Conservation (phyloP, 1,139 yeast genomes). For the Pichia kudriavzevii region DNA sequence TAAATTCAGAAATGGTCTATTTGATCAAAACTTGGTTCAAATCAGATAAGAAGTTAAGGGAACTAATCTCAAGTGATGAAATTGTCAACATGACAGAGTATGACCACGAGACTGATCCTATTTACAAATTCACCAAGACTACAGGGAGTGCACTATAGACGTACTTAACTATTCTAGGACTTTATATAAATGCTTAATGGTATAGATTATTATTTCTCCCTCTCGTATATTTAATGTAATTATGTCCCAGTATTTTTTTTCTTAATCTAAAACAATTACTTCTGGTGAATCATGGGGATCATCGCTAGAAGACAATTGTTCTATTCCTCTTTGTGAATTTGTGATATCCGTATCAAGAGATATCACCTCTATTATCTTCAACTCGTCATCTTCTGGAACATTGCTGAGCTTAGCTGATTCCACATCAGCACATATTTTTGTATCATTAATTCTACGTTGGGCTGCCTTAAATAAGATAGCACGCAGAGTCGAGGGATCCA, state of each 20-base stretch:
- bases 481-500: constrained; percentile 20
- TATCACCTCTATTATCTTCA: constrained; percentile 29
- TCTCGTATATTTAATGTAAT: too few species aligned
- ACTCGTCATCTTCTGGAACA: constrained; percentile 30
- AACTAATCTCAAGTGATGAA: constrained; percentile 33
- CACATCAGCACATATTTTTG: constrained; percentile 42
- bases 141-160: constrained; percentile 23
- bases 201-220: too few species aligned
- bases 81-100: constrained; percentile 35
- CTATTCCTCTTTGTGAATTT: neutral
- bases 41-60: constrained; percentile 55
- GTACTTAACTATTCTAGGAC: too few species aligned
- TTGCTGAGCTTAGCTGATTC: constrained; percentile 11
- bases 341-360: constrained; percentile 16
- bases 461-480: constrained; percentile 61
- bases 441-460: constrained; percentile 50
- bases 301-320: neutral
- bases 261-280: neutral
- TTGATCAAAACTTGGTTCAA: constrained; percentile 61
- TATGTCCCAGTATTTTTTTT: too few species aligned
- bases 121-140: constrained; percentile 32
- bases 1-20: constrained; percentile 46
- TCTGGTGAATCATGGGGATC: neutral
- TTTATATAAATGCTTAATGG: too few species aligned
- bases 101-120: constrained; percentile 40